Percentiles rank a stretch among this genome's conserved stretches.
Conservation (phyloP, 495 filamentous ascomycete species). For the Podospora conica region DNA sequence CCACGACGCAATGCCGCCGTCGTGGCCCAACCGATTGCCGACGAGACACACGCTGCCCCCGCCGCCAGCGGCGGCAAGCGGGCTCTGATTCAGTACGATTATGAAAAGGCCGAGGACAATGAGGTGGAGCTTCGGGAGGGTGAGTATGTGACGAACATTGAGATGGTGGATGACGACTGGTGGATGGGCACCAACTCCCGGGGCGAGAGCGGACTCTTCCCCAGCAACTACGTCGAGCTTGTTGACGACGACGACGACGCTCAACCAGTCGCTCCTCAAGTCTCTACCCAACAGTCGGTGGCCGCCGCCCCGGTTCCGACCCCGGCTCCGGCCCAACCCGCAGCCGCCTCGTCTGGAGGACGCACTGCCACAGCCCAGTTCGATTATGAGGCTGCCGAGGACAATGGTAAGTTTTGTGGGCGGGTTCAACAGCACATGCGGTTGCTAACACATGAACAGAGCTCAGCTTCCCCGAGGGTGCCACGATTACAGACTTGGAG, state of each 20-base stretch:
- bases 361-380: slow-evolving; percentile 78
- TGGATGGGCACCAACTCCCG: slow-evolving; percentile 83
- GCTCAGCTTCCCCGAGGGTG: slow-evolving; percentile 85
- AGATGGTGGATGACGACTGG: slow-evolving; percentile 97
- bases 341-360: slow-evolving; percentile 30
- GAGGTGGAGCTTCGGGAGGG: slow-evolving; percentile 89
- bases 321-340: slow-evolving; percentile 17
- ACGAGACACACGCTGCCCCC: slow-evolving; percentile 22
- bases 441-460: slow-evolving; percentile 40
- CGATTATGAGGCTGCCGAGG: slow-evolving; percentile 96
- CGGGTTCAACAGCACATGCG: neutral
- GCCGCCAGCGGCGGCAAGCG: slow-evolving; percentile 47
- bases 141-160: slow-evolving; percentile 86
- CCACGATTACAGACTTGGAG: slow-evolving; percentile 64
- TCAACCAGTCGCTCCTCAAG: slow-evolving; percentile 16
- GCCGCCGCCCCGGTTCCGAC: slow-evolving; percentile 25
- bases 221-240: slow-evolving; percentile 92
- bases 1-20: slow-evolving; percentile 57
- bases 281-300: slow-evolving; percentile 15
- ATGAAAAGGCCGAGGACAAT: slow-evolving; percentile 95
- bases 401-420: slow-evolving; percentile 58
- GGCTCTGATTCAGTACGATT: slow-evolving; percentile 86
- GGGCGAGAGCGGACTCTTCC: slow-evolving; percentile 86
- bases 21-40: slow-evolving; percentile 32
- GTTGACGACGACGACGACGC: slow-evolving; percentile 50